Conservation (phyloP, 192 early-diverging fungal genomes). For the Linnemannia elongata region DNA sequence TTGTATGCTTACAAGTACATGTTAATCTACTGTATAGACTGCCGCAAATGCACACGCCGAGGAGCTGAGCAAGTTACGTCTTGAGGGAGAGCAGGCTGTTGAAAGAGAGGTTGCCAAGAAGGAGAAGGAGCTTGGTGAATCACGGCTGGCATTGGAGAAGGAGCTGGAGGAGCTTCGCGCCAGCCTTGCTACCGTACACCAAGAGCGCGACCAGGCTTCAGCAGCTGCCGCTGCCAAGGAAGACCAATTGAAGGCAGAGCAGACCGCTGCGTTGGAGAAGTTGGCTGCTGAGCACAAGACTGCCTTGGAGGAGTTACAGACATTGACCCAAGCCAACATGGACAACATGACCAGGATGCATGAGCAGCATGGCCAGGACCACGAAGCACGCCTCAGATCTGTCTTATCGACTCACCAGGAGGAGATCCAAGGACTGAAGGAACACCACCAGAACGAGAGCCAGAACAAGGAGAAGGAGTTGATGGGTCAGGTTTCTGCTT, state of each 20-base stretch:
- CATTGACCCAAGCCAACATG: conserved; percentile 26
- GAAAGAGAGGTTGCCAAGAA: conserved; percentile 31
- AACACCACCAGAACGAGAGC: conserved; percentile 13
- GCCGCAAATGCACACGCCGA: conserved; percentile 7
- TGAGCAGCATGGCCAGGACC: conserved; percentile 52
- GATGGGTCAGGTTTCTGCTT: neutral
- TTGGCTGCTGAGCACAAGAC: conserved; percentile 31
- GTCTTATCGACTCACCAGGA: conserved; percentile 42
- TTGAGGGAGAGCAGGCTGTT: conserved; percentile 27
- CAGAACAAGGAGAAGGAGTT: conserved; percentile 31
- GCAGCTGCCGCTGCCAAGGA: conserved; percentile 24
- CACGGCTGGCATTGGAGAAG: conserved; percentile 20
- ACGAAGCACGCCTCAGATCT: conserved; percentile 30
- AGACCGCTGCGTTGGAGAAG: conserved; percentile 10
- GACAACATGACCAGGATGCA: conserved; percentile 55
- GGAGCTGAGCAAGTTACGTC: conserved; percentile 30
- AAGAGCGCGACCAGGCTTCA: conserved; percentile 41
- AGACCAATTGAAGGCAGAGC: conserved; percentile 30
- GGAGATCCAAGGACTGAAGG: conserved; percentile 38
- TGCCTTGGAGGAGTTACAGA: conserved; percentile 31
- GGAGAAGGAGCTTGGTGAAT: conserved; percentile 25
- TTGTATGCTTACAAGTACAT: no score
- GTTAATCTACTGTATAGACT: neutral
- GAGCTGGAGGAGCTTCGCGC: conserved; percentile 31
- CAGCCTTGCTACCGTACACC: conserved; percentile 7